These are phyloP conservation scores for Ocimum tenuiflorum DNA, from an alignment of 257 asterid genomes.

Conservation along the genomic window DNA sequence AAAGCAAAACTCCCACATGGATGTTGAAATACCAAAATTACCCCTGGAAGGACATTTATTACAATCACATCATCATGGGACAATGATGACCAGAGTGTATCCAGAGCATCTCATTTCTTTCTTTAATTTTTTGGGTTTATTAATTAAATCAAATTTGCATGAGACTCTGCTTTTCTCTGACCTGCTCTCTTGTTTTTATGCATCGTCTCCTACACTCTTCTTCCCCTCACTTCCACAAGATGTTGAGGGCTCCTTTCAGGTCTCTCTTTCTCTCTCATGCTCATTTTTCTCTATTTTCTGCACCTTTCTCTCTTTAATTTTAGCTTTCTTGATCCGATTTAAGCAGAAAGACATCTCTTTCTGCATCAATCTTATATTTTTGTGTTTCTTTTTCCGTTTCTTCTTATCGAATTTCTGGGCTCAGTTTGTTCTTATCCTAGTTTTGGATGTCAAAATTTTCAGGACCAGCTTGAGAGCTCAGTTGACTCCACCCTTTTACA, in stretches of 20 bases:
- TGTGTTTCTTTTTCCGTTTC: too few species aligned
- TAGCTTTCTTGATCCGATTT: background rate
- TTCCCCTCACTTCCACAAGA: conserved; percentile 8
- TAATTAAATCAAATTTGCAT: background rate
- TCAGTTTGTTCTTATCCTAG: background rate
- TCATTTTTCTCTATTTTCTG: background rate
- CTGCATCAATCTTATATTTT: background rate
- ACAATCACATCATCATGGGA: background rate
- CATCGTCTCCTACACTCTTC: background rate
- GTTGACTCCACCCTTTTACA: background rate
- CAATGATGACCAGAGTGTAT: background rate
- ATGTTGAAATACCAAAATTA: too few species aligned
- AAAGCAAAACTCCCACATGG: too few species aligned
- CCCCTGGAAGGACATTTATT: background rate
- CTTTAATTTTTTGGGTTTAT: too few species aligned
- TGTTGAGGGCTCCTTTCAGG: conserved; percentile 40
- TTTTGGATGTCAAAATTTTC: too few species aligned
- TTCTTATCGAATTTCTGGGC: background rate
- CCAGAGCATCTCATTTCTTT: too few species aligned
- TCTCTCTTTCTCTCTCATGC: conserved; percentile 7
- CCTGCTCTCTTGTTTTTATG: background rate
- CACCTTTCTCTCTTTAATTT: background rate
- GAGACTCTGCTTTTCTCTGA: conserved; percentile 5
- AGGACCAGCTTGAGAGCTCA: background rate
- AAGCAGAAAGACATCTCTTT: too few species aligned